Percentiles rank a stretch among this genome's conserved stretches.
These are phyloP conservation scores for Claviceps digitariae DNA, from an alignment of 2,329 filamentous ascomycete species.

Conservation along the genomic window DNA sequence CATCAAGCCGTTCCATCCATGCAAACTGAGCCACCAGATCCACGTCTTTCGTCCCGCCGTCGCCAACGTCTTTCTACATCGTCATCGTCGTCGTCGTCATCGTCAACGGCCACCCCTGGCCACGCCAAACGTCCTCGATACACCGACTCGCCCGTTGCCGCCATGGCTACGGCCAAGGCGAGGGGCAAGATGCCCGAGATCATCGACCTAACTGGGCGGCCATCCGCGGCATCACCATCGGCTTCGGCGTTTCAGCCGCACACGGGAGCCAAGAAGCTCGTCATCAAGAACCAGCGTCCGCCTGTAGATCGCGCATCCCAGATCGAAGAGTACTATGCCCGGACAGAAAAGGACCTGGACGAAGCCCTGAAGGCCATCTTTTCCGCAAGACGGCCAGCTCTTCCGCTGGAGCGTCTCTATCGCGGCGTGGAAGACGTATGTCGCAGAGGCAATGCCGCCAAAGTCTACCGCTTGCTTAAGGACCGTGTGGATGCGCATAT, in stretches of 20 bases:
- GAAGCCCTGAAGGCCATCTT: slow-evolving; percentile 64
- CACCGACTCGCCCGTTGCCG: slow-evolving; percentile 9
- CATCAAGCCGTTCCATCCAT: slow-evolving; percentile 12
- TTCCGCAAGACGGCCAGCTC: slow-evolving; percentile 42
- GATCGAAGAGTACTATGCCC: slow-evolving; percentile 64
- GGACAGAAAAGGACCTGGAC: slow-evolving; percentile 61
- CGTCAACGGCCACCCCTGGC: slow-evolving; percentile 8
- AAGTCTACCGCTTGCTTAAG: slow-evolving; percentile 54
- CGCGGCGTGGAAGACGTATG: slow-evolving; percentile 86
- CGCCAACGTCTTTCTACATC: slow-evolving; percentile 22
- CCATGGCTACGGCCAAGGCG: slow-evolving; percentile 23
- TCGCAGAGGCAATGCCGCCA: slow-evolving; percentile 56
- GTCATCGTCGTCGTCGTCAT: slow-evolving; percentile 10
- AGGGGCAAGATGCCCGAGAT: slow-evolving; percentile 27
- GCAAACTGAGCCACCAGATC: slow-evolving; percentile 18
- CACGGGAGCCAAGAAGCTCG: slow-evolving; percentile 66
- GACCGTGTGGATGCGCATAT: slow-evolving; percentile 56
- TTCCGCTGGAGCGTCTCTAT: slow-evolving; percentile 81
- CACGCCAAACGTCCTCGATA: slow-evolving; percentile 20
- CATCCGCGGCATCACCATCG: slow-evolving; percentile 10
- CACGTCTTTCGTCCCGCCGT: slow-evolving; percentile 22
- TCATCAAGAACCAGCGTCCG: slow-evolving; percentile 82
- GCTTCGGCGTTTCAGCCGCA: slow-evolving; percentile 50
- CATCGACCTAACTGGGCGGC: slow-evolving; percentile 20
- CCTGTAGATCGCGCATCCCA: slow-evolving; percentile 43